Percentiles rank a stretch among this genome's conserved stretches.
Conservation (phyloP, 768 basidiomycete species). For the Clitopilus passeckerianus region DNA sequence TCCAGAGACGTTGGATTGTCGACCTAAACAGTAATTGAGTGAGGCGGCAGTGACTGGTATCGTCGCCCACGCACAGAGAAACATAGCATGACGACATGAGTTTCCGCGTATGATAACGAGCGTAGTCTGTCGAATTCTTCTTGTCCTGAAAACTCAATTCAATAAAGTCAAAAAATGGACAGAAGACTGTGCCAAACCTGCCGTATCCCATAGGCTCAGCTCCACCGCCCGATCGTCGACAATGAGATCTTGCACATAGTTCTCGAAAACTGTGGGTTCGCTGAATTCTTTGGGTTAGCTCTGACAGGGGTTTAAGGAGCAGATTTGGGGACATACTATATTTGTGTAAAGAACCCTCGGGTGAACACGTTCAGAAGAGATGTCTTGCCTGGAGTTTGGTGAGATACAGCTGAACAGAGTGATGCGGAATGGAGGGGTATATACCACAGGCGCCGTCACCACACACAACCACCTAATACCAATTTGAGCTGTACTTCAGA, state of each 20-base stretch:
- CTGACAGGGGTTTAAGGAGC: neutral
- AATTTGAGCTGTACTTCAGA: too few relatives aligned
- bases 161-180: constrained; percentile 1
- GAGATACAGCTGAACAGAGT: constrained; percentile 1
- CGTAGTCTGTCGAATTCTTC: constrained; percentile 94
- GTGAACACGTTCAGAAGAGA: constrained; percentile 87
- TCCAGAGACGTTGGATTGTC: constrained; percentile 95
- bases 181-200: constrained; percentile 52
- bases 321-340: constrained; percentile 60
- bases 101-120: constrained; percentile 95
- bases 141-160: constrained; percentile 53
- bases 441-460: constrained; percentile 94
- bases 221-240: constrained; percentile 88
- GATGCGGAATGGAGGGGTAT: constrained; percentile 20
- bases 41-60: neutral
- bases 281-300: constrained; percentile 28
- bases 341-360: constrained; percentile 89
- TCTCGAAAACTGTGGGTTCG: constrained; percentile 95
- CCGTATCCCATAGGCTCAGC: constrained; percentile 95
- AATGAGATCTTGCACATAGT: constrained; percentile 87
- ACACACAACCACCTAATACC: constrained; percentile 69
- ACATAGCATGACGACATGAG: constrained; percentile 94
- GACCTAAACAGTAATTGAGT: constrained; percentile 40
- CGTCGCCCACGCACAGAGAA: constrained; percentile 64
- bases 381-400: constrained; percentile 59